A percentile compares a stretch with the other conserved stretches of the same genome.
Evolutionary conservation across 441 rosid species (phyloP).

Genomic region (Syzygium syzygioides): DNA sequence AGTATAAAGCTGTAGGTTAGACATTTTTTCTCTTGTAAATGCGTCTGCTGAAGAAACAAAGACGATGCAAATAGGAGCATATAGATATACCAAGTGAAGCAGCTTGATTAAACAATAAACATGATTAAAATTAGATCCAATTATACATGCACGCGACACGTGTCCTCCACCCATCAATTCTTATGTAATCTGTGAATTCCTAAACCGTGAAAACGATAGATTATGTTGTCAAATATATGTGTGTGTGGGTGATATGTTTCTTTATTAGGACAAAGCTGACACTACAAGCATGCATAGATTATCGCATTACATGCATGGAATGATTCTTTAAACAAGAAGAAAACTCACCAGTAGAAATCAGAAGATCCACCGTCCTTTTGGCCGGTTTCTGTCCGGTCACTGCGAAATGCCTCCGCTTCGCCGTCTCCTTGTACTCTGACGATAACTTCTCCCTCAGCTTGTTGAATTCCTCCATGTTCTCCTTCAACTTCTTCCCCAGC

Average conservation of each 20-base stretch:
- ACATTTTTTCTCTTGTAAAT: background rate
- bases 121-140: background rate
- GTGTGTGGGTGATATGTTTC: too few relatives aligned
- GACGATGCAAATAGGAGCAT: background rate
- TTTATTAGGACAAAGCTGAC: background rate
- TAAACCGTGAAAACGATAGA: too few relatives aligned
- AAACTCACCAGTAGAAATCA: conserved; percentile 69
- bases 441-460: conserved; percentile 56
- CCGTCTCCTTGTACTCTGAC: conserved; percentile 69
- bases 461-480: conserved; percentile 59
- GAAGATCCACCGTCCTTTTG: conserved; percentile 51
- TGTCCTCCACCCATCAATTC: background rate
- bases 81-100: background rate
- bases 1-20: background rate
- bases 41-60: background rate
- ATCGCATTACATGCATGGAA: background rate
- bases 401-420: conserved; percentile 61
- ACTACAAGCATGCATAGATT: background rate
- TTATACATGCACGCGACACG: background rate
- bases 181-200: background rate
- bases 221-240: background rate
- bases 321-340: background rate
- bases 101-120: background rate
- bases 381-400: conserved; percentile 84
- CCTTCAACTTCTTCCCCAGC: conserved; percentile 75